Conservation (phyloP, 176 grass and related monocot species). For the Oryza brachyantha region DNA sequence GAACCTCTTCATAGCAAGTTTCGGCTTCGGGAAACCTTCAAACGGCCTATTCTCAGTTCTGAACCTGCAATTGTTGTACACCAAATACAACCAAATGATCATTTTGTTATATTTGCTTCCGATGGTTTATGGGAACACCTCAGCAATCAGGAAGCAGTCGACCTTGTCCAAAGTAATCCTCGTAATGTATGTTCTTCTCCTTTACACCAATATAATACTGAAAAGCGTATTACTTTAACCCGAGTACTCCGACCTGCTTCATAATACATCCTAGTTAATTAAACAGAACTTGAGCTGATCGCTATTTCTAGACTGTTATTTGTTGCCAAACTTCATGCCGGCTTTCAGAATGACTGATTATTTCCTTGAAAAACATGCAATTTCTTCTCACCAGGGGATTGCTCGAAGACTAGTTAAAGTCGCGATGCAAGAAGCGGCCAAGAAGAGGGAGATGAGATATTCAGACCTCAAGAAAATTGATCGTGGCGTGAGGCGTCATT, state of each 20-base stretch:
- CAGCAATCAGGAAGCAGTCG: conserved; percentile 83
- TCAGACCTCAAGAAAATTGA: conserved; percentile 89
- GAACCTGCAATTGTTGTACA: conserved; percentile 72
- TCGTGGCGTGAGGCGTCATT: conserved; percentile 74
- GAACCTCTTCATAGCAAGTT: conserved; percentile 77
- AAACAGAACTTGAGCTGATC: background rate
- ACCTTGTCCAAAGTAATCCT: conserved; percentile 70
- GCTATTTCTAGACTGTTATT: background rate
- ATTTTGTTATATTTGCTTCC: conserved; percentile 93
- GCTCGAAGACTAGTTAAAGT: conserved; percentile 62
- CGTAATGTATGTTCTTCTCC: conserved; percentile 59
- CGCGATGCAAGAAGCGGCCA: conserved; percentile 71
- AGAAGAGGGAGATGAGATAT: conserved; percentile 92
- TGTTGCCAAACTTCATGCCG: background rate
- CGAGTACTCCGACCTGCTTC: background rate
- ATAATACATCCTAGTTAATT: background rate
- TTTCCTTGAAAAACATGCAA: background rate
- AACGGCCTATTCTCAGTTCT: conserved; percentile 73
- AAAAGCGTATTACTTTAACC: background rate
- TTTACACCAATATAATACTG: background rate
- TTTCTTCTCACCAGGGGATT: conserved; percentile 55
- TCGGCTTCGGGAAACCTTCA: conserved; percentile 64
- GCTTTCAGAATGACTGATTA: background rate
- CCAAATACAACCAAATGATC: conserved; percentile 61
- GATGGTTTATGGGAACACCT: conserved; percentile 94